phyloP scores from a whole-genome alignment of 164 flowering plant genomes.

The Tinospora cordifolia region DNA sequence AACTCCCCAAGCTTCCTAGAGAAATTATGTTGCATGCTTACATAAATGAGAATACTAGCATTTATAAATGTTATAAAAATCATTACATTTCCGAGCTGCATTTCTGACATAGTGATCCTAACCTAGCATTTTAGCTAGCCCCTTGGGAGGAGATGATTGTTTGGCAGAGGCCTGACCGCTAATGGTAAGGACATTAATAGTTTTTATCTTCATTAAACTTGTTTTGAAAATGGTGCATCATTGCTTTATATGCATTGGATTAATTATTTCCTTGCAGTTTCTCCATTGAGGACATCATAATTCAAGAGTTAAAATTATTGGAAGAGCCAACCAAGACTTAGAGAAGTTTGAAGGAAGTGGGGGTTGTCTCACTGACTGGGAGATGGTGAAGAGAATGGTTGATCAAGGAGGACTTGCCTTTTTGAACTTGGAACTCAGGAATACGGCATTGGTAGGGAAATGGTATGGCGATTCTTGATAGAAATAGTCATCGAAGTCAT shows the following conservation, averaged over 20 bases:
- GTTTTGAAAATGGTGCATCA: not conserved
- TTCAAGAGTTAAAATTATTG: not conserved
- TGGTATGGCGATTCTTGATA: too few relatives aligned
- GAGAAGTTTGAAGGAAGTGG: too few relatives aligned
- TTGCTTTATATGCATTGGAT: not conserved
- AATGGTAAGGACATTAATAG: not conserved
- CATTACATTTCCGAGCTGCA: not conserved
- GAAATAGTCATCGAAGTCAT: too few relatives aligned
- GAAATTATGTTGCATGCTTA: not conserved
- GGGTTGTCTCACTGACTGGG: too few relatives aligned
- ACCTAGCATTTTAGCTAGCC: not conserved
- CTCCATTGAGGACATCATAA: not conserved
- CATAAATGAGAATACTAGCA: not conserved
- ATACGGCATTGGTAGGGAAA: too few relatives aligned
- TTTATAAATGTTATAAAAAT: not conserved
- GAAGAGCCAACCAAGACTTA: too few relatives aligned
- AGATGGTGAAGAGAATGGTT: too few relatives aligned
- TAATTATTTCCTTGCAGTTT: not conserved
- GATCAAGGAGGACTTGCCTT: too few relatives aligned
- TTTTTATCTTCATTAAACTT: not conserved
- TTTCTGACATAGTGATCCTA: not conserved
- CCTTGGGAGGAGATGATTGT: not conserved
- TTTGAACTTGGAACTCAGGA: too few relatives aligned
- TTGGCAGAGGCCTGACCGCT: not conserved
- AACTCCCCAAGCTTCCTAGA: not conserved